These are phyloP conservation scores for Claviceps spartinae DNA, from an alignment of 2,329 filamentous ascomycete species.

Conservation along the genomic window DNA sequence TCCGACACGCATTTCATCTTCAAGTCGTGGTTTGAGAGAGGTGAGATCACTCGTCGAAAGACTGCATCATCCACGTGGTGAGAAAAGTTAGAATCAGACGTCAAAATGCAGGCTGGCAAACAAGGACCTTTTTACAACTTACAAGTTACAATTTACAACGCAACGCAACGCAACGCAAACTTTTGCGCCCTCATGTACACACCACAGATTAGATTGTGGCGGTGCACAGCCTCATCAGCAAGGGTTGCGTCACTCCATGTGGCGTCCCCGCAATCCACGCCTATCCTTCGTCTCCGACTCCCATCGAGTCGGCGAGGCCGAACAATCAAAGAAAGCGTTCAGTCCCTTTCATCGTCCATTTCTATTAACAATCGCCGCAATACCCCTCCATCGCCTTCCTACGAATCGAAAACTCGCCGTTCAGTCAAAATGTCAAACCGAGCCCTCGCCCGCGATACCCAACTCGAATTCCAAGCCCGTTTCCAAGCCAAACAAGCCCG, in stretches of 20 bases:
- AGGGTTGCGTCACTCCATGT: slow-evolving; percentile 6
- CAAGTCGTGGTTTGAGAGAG: not conserved
- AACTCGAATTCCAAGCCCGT: slow-evolving; percentile 49
- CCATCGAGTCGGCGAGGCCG: not conserved
- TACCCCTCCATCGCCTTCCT: too few relatives aligned
- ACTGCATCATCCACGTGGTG: not conserved
- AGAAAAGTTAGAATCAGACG: not conserved
- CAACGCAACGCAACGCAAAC: not conserved
- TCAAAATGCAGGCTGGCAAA: not conserved
- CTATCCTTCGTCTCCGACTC: not conserved
- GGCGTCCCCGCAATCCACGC: slow-evolving; percentile 6
- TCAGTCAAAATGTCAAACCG: slow-evolving; percentile 39
- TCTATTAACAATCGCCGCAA: too few relatives aligned
- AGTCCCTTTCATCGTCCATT: too few relatives aligned
- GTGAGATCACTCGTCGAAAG: not conserved
- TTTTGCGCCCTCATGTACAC: not conserved
- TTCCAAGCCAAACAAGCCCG: slow-evolving; percentile 51
- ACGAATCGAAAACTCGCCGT: too few relatives aligned
- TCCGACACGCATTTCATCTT: not conserved
- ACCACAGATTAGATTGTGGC: not conserved
- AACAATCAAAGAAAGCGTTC: not conserved
- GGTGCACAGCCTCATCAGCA: not conserved
- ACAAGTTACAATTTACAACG: too few relatives aligned
- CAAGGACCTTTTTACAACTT: too few relatives aligned
- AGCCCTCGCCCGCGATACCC: slow-evolving; percentile 46